A percentile compares a stretch with the other conserved stretches of the same genome.
Evolutionary conservation across 148 eudicot genomes (phyloP).

Genomic region (Vaccinium darrowii): DNA sequence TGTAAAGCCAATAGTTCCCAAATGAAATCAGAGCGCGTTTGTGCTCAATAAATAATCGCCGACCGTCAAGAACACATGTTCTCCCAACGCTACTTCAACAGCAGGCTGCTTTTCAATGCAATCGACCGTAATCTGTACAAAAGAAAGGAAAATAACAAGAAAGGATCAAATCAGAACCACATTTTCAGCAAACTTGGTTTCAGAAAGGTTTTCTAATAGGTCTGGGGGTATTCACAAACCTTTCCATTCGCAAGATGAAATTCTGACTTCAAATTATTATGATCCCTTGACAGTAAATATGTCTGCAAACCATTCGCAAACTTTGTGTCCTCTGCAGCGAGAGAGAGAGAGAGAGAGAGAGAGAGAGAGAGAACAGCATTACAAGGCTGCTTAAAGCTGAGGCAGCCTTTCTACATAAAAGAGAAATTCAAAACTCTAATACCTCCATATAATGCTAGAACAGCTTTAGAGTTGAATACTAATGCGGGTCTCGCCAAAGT

Average conservation of each 20-base stretch:
- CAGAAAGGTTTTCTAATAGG: not conserved
- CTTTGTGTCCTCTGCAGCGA: conserved; percentile 46
- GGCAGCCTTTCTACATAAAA: not conserved
- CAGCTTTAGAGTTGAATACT: conserved; percentile 51
- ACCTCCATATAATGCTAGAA: conserved; percentile 62
- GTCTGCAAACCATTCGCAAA: conserved; percentile 52
- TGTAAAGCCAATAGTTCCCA: not conserved
- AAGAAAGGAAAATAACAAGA: not conserved
- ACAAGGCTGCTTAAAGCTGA: not conserved
- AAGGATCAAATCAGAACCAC: not conserved
- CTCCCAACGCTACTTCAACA: conserved; percentile 49
- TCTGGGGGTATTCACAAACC: conserved; percentile 30
- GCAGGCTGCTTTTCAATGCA: conserved; percentile 64
- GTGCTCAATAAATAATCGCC: conserved; percentile 58
- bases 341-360: not conserved
- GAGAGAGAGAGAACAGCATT: not conserved
- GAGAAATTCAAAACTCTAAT: not conserved
- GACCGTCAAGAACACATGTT: conserved; percentile 67
- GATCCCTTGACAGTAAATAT: conserved; percentile 69
- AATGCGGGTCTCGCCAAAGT: conserved; percentile 67
- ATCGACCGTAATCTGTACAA: conserved; percentile 51
- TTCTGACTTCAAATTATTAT: conserved; percentile 57
- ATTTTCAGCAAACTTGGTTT: not conserved
- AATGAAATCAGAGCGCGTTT: conserved; percentile 18
- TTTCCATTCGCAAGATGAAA: conserved; percentile 74